phyloP scores from a whole-genome alignment of 2,329 filamentous ascomycete species.

The Metarhizium sp. region DNA sequence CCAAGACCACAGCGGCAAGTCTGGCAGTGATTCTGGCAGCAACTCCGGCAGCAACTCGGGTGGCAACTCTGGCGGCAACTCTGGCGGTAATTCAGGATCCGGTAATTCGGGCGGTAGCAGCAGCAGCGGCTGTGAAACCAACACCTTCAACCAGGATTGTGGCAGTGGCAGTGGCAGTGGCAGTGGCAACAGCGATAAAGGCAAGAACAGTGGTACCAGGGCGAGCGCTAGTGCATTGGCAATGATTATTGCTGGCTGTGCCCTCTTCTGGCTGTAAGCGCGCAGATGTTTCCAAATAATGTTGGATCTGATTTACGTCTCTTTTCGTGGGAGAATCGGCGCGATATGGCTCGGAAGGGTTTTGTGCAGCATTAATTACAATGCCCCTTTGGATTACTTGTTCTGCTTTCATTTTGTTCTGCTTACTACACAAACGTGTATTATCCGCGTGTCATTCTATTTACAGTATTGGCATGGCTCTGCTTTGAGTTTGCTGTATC shows the following conservation, averaged over 20 bases:
- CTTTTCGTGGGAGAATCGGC: neutral
- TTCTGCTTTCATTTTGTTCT: neutral
- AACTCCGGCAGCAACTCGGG: constrained; percentile 10
- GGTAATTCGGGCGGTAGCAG: constrained; percentile 12
- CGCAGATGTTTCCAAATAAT: neutral
- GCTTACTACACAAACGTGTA: neutral
- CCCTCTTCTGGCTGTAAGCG: constrained; percentile 25
- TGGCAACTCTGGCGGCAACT: constrained; percentile 12
- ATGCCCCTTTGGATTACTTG: neutral
- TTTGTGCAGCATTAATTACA: neutral
- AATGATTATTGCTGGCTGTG: constrained; percentile 26
- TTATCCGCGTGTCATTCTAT: neutral
- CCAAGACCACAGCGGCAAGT: constrained; percentile 12
- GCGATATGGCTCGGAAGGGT: neutral
- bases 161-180: constrained; percentile 10
- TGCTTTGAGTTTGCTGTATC: neutral
- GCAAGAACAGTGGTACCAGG: constrained; percentile 22
- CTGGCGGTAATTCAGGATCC: constrained; percentile 12
- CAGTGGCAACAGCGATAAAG: constrained; percentile 11
- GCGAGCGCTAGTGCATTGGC: constrained; percentile 26
- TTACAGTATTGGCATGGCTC: neutral
- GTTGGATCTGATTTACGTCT: neutral
- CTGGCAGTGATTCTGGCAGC: neutral
- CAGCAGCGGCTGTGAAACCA: constrained; percentile 24
- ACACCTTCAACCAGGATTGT: constrained; percentile 33